These are phyloP conservation scores for Cicer cuneatum DNA, from an alignment of 306 rosid genomes.

Conservation along the genomic window DNA sequence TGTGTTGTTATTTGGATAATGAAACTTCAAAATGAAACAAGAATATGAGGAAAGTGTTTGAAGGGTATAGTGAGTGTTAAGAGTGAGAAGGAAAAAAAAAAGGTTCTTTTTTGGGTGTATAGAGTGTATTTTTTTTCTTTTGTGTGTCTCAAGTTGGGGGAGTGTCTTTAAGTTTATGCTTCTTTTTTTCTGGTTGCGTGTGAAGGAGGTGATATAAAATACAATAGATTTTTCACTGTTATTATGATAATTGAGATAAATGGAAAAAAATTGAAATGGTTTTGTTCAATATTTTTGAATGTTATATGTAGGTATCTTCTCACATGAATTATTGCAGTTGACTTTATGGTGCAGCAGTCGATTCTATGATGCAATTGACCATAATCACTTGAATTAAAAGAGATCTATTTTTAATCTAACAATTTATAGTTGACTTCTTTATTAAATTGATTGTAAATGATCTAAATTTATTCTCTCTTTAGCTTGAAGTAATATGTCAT, in stretches of 20 bases:
- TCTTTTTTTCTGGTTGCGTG: slow-evolving; percentile 62
- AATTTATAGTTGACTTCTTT: too few relatives aligned
- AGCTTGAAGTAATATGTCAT: too few relatives aligned
- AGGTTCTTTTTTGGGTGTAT: slow-evolving; percentile 11
- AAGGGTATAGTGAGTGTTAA: slow-evolving; percentile 6
- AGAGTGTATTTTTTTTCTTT: slow-evolving; percentile 36
- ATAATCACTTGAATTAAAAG: too few relatives aligned
- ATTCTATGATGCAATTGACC: too few relatives aligned
- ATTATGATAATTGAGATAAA: slow-evolving; percentile 29
- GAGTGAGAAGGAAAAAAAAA: background rate
- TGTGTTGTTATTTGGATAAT: slow-evolving; percentile 34
- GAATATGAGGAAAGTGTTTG: slow-evolving; percentile 22
- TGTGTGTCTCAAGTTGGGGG: slow-evolving; percentile 25
- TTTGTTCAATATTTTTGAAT: background rate
- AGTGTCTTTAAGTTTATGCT: slow-evolving; percentile 44
- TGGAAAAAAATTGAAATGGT: background rate
- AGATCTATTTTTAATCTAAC: too few relatives aligned
- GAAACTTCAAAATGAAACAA: slow-evolving; percentile 32
- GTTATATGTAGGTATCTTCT: too few relatives aligned
- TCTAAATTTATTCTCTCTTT: too few relatives aligned
- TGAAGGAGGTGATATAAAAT: slow-evolving; percentile 49
- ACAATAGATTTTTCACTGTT: background rate
- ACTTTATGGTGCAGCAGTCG: too few relatives aligned
- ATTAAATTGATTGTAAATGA: too few relatives aligned
- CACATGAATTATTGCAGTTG: too few relatives aligned